Base-by-base conservation (phyloP, 805 yeast genomes). In the Wickerhamiella domercqiae region DNA sequence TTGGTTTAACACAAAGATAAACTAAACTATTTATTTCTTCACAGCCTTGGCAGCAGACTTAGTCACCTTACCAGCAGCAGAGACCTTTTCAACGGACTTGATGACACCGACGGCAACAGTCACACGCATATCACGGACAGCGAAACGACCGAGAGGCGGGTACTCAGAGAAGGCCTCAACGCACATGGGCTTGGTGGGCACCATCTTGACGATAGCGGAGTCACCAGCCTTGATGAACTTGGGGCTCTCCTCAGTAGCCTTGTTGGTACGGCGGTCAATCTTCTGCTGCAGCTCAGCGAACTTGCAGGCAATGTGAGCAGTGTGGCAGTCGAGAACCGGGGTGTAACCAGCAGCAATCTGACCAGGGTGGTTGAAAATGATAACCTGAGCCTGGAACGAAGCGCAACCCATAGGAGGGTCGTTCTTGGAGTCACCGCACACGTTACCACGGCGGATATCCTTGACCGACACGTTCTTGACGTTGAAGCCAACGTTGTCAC, bases 111-210 rank as follows among this genome's bases (percentile, higher is more conserved):
- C 96, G 65, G 96, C 96, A 60, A 86, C 96, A 59, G 96, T 86
- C 73, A 84, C 95, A 80, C 96, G 81, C 96, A 84, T 84, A 72
- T 84, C 96, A 80, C 96, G 86, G 75, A 84, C 95, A 65, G 87
- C 87, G 70, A 87, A 72, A 78, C 97, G 84, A 70, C 94, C 90
- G 66, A 87, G 68, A 70, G 93, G 94, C 64, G 87, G 94, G 77
- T 87, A 84, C 62, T 83, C 90, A 61, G 75, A 68, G 77, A 75
- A 87, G 54, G 87, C 73, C 70, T 87, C 95, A 53, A 86, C 93
- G 67, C 95, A 86, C 71, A 87, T 73, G 58, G 94, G 86, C 73
- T 80, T 84, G 57, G 80, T 63, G 55, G 87, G 79, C 56, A 83
- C 75, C 70, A 86, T 72, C 61, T 75, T 77, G 53, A 90, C 95